These are phyloP conservation scores for Amanita rimosa DNA, from an alignment of 768 basidiomycete species.

Conservation along the genomic window DNA sequence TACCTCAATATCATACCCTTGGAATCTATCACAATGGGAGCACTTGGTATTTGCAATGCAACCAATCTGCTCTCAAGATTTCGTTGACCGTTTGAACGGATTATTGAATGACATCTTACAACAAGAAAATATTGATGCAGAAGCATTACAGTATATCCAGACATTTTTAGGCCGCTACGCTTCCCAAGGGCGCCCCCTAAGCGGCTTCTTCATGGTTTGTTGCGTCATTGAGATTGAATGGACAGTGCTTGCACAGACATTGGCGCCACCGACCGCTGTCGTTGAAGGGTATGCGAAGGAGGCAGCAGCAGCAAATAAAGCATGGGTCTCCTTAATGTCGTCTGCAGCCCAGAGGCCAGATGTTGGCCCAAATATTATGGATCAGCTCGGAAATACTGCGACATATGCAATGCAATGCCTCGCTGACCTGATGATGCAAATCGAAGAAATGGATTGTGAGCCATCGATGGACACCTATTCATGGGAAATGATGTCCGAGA, in stretches of 20 bases:
- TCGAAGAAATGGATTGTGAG: conserved; percentile 73
- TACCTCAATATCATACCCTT: conserved; percentile 65
- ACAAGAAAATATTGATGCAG: conserved; percentile 36
- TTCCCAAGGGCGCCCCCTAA: conserved; percentile 63
- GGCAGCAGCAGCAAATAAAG: conserved; percentile 76
- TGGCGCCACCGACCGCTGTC: conserved; percentile 23
- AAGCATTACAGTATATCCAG: conserved; percentile 46
- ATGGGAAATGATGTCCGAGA: conserved; percentile 90
- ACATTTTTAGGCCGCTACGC: conserved; percentile 71
- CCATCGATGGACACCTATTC: conserved; percentile 80
- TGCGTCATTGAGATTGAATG: conserved; percentile 80
- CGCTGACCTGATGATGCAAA: conserved; percentile 64
- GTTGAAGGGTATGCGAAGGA: conserved; percentile 31
- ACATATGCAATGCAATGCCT: conserved; percentile 66
- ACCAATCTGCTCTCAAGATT: conserved; percentile 48
- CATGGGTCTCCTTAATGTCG: conserved; percentile 62
- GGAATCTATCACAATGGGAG: conserved; percentile 60
- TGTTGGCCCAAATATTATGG: conserved; percentile 23
- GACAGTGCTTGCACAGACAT: conserved; percentile 72
- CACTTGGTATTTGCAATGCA: conserved; percentile 40
- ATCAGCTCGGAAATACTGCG: conserved; percentile 35
- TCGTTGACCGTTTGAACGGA: conserved; percentile 65
- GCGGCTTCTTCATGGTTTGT: conserved; percentile 84
- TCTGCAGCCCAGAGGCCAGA: conserved; percentile 34
- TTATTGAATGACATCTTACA: conserved; percentile 55